phyloP scores from a whole-genome alignment of 2,329 filamentous ascomycete genomes.

The Neopestalotiopsis clavispora region DNA sequence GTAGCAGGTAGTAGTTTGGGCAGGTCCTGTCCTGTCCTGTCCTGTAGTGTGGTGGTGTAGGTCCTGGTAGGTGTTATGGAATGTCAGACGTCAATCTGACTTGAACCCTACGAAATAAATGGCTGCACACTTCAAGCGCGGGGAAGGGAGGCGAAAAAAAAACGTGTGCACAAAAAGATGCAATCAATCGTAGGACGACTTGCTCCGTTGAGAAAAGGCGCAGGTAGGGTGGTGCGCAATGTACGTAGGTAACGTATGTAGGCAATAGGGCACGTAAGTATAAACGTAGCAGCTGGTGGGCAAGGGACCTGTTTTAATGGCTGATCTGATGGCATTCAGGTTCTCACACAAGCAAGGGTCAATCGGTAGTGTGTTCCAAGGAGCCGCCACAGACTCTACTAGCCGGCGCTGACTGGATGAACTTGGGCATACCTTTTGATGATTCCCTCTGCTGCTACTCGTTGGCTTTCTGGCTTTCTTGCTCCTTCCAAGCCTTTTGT shows the following conservation, averaged over 20 bases:
- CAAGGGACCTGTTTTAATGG: conserved; percentile 8
- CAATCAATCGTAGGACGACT: background rate
- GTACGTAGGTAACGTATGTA: background rate
- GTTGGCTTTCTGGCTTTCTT: background rate
- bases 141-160: conserved; percentile 12
- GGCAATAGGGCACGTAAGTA: background rate
- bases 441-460: background rate
- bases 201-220: background rate
- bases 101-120: background rate
- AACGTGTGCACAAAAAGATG: background rate
- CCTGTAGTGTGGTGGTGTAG: background rate
- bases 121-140: background rate
- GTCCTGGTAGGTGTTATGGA: background rate
- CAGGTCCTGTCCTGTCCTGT: background rate
- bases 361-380: background rate
- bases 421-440: background rate
- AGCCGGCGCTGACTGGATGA: background rate
- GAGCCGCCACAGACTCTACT: background rate
- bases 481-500: background rate
- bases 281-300: background rate
- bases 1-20: background rate
- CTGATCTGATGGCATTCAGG: background rate
- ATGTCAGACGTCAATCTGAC: background rate
- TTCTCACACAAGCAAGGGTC: conserved; percentile 5
- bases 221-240: background rate